These are phyloP conservation scores for Capronia epimyces DNA, from an alignment of 2,329 filamentous ascomycete species.

Conservation along the genomic window DNA sequence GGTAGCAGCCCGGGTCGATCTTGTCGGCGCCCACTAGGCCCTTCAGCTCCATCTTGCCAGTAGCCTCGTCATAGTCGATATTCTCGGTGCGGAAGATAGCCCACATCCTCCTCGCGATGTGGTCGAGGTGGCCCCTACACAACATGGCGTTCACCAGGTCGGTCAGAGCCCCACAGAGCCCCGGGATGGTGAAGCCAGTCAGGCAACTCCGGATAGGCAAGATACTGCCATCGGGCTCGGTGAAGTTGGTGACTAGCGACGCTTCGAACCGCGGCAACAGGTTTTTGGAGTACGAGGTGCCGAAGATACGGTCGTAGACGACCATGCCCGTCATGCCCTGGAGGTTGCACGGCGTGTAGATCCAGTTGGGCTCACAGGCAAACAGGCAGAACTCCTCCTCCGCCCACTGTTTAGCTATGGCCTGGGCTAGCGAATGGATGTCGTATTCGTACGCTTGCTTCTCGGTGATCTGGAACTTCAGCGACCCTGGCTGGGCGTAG, in stretches of 20 bases:
- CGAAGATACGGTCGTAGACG: not conserved
- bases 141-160: slow-evolving; percentile 21
- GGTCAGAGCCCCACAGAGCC: slow-evolving; percentile 17
- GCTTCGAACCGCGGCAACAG: slow-evolving; percentile 8
- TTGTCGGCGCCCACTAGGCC: slow-evolving; percentile 24
- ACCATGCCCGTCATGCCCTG: slow-evolving; percentile 7
- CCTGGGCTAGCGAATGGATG: slow-evolving; percentile 6
- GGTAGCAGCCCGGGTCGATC: slow-evolving; percentile 21
- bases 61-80: slow-evolving; percentile 9
- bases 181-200: slow-evolving; percentile 14
- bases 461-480: slow-evolving; percentile 9
- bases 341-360: slow-evolving; percentile 15
- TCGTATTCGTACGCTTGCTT: slow-evolving; percentile 5
- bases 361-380: slow-evolving; percentile 17
- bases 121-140: slow-evolving; percentile 19
- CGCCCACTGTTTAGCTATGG: slow-evolving; percentile 10
- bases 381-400: slow-evolving; percentile 11
- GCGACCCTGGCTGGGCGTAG: slow-evolving; percentile 8
- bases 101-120: slow-evolving; percentile 25
- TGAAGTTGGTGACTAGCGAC: slow-evolving; percentile 14
- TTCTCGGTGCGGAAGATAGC: slow-evolving; percentile 21
- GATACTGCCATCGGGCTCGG: slow-evolving; percentile 15
- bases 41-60: slow-evolving; percentile 9
- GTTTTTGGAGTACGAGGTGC: slow-evolving; percentile 1
- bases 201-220: slow-evolving; percentile 14